phyloP scores from a whole-genome alignment of 768 basidiomycete species.

The Boletus reticulatus region DNA sequence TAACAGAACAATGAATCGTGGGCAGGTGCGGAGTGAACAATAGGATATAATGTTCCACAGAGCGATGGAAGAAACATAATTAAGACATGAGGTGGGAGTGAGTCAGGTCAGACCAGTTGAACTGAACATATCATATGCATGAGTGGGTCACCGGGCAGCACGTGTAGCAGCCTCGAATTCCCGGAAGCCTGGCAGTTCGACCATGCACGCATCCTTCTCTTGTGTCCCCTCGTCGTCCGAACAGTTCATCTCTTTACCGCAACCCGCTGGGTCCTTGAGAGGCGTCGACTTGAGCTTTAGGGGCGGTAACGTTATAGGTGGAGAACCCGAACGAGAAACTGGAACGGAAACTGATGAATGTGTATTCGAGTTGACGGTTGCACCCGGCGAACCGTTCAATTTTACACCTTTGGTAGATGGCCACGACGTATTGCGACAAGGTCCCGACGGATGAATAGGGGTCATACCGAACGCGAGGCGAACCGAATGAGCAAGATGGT shows the following conservation, averaged over 20 bases:
- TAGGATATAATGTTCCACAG: constrained; percentile 21
- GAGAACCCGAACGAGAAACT: constrained; percentile 59
- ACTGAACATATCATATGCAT: background rate
- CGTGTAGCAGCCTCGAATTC: constrained; percentile 56
- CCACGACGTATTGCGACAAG: constrained; percentile 40
- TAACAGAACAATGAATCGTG: constrained; percentile 3
- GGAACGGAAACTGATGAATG: constrained; percentile 38
- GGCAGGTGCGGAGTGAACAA: constrained; percentile 4
- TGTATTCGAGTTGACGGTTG: constrained; percentile 5
- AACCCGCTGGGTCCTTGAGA: constrained; percentile 6
- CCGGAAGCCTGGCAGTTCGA: constrained; percentile 62
- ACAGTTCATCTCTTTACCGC: constrained; percentile 19
- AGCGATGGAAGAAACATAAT: constrained; percentile 6
- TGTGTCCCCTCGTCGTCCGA: constrained; percentile 22
- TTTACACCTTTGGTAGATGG: constrained; percentile 26
- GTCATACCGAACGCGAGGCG: constrained; percentile 92
- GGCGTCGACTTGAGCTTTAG: constrained; percentile 45
- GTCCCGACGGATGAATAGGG: constrained; percentile 51
- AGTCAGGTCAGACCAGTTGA: background rate
- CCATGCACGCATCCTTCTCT: constrained; percentile 26
- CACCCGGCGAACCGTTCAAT: constrained; percentile 8
- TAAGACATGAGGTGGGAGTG: background rate
- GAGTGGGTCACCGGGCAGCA: constrained; percentile 14
- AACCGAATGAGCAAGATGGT: constrained; percentile 80
- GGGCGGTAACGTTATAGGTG: constrained; percentile 72